Percentiles rank a stretch among this genome's conserved stretches.
These are phyloP conservation scores for Aspergillus vadensis DNA, from an alignment of 2,329 filamentous ascomycete species.

Conservation along the genomic window DNA sequence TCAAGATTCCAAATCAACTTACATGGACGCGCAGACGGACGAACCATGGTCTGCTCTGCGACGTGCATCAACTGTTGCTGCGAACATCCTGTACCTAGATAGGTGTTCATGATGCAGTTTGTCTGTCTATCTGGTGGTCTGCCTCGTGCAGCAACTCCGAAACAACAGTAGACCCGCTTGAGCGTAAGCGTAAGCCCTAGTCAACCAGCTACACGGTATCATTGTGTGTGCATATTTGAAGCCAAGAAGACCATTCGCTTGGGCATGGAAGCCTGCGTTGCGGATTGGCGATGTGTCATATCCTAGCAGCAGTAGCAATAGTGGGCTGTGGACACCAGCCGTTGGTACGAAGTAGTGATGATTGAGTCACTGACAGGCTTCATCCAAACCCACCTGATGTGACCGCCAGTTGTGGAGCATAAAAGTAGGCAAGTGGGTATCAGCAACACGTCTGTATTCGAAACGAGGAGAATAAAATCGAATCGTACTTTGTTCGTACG, in stretches of 20 bases:
- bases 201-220: neutral
- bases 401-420: neutral
- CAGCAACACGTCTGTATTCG: neutral
- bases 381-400: neutral
- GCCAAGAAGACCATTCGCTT: neutral
- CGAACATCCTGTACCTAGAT: neutral
- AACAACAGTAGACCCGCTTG: neutral
- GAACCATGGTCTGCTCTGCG: neutral
- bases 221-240: neutral
- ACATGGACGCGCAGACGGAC: neutral
- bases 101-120: neutral
- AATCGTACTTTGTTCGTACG: neutral
- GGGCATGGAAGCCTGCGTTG: neutral
- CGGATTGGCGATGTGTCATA: slow-evolving; percentile 5
- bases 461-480: neutral
- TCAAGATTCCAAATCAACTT: neutral
- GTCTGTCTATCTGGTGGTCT: neutral
- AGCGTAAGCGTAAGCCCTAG: neutral
- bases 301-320: neutral
- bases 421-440: neutral
- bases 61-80: neutral
- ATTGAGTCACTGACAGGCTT: neutral
- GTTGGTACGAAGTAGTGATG: neutral
- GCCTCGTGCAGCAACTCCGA: neutral
- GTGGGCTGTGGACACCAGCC: neutral